Evolutionary conservation across 2,329 filamentous ascomycete genomes (phyloP), one percentile per base, ranked within the genome.

Genomic region (Colletotrichum shisoi): DNA sequence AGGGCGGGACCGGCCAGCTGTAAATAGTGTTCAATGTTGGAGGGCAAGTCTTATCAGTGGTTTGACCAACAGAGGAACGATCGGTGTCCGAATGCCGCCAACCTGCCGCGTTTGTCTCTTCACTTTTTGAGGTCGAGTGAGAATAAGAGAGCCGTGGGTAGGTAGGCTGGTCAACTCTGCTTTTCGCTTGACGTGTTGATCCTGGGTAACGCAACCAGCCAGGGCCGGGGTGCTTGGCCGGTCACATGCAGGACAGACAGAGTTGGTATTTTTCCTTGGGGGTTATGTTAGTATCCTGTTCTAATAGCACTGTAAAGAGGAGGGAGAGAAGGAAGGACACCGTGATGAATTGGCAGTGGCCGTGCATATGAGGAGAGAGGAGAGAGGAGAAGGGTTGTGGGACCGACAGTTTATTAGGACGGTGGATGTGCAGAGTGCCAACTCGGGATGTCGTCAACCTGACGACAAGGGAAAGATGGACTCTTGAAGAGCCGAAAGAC

Each of bases 241-340:
- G 60, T 67, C 64, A 64, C 64, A 64, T 67, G 64, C 61, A 49
- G 64, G 54, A 59, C 42, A 44, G 46, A 54, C 34, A 57, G 45
- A 63, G 59, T 58, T 67, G 53, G 63, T 24, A 13, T 54, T 42
- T 57, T 37, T 17, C 31, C 13, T 34, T 34, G 31, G 7, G 31
- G 31, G 31, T 9, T 34, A 34, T 7, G 31, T 9, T 34, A 34
- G 31, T 34, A 34, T 9, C 31, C 31, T 9, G 31, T 34, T 34
- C 31, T 9, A 34, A 34, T 34, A 9, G 31, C 31, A 34, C 31
- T 34, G 31, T 34, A 34, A 34, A 34, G 31, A 34, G 31, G 7
- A 34, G 3, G 19, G 24, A n/a, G 39, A 40, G 39, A 40, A 13
- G 13, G 39, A 4, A 6, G 8, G 12, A 9, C 8, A 34, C 31